Evolutionary conservation across 768 basidiomycete species (phyloP), one percentile per base, ranked within the genome.

Genomic region (Rhodotorula kratochvilovae): DNA sequence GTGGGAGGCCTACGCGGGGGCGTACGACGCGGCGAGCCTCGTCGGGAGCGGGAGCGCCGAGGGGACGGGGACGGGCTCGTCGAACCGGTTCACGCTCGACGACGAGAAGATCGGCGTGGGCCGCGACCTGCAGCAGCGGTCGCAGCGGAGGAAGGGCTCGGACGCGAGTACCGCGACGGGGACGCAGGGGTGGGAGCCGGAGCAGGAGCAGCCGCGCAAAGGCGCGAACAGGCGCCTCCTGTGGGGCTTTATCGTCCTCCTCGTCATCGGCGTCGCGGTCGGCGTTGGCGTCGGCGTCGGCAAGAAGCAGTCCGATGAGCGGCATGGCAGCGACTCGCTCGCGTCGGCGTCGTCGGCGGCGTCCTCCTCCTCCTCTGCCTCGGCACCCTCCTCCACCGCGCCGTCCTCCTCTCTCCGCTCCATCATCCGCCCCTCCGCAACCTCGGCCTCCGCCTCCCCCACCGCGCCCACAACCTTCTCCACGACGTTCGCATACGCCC

Each of bases 41-140:
- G 54, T 45, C 2, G 57, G 19, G 46, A 48, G 57, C 29, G 48
- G 12, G 48, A 11, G 6, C 23, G 23, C 6, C n/a, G n/a, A n/a
- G n/a, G n/a, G n/a, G 3, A 15, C 8, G 12, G 51, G 29, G 4
- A 13, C 13, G 12, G 51, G 27, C 13, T 53, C 51, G 51, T 16
- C 51, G 43, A 66, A 70, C 46, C 68, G 72, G 4, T 73, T 73
- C 62, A 73, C 72, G 35, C 64, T 73, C 46, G 72, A 73, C 43
- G 69, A 54, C 51, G 63, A 69, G 23, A 56, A 62, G 56, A 55
- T 56, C 19, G 54, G 31, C 29, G 31, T 48, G 19, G 4, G 53
- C 21, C 31, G 42, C 5, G 63, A 31, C 10, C 17, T 50, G 35
- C n/a, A 39, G 55, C 23, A 45, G 55, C n/a, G 39, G 35, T 19